Evolutionary conservation across 169 alveolate species (phyloP).

Genomic region (Plasmodium sp.): DNA sequence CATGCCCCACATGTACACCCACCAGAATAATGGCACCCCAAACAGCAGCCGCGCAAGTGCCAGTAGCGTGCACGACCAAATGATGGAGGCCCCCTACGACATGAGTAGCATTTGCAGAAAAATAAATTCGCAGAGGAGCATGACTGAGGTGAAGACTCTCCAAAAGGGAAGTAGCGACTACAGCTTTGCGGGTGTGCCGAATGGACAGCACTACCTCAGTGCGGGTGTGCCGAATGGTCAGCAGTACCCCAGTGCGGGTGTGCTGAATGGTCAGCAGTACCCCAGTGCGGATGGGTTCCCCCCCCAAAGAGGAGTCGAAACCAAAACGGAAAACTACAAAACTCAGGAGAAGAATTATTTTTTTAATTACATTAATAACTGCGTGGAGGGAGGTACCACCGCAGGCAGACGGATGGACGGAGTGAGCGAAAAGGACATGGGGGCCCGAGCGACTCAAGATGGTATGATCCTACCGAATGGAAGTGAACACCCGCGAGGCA

Average conservation of each 20-base stretch:
- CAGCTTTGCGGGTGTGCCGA: not conserved
- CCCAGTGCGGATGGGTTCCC: not conserved
- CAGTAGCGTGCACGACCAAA: not conserved
- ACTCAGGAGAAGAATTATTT: not conserved
- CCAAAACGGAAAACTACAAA: not conserved
- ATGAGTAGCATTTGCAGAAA: not conserved
- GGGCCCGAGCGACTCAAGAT: not conserved
- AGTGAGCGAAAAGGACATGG: not conserved
- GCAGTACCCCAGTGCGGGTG: not conserved
- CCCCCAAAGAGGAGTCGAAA: not conserved
- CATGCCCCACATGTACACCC: not conserved
- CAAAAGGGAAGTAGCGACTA: not conserved
- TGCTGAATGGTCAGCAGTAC: not conserved
- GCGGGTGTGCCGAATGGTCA: not conserved
- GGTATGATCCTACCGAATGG: not conserved
- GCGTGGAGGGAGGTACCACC: not conserved
- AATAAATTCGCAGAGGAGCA: not conserved
- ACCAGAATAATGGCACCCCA: not conserved
- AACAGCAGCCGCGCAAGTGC: not conserved
- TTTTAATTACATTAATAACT: not conserved
- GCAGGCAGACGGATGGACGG: not conserved
- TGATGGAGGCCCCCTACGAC: not conserved
- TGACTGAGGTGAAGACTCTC: not conserved
- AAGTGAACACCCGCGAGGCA: not conserved
- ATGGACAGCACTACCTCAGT: not conserved